These are phyloP conservation scores for Phytophthora pseudosyringae DNA, from an alignment of 352 stramenopile genomes.

Conservation along the genomic window DNA sequence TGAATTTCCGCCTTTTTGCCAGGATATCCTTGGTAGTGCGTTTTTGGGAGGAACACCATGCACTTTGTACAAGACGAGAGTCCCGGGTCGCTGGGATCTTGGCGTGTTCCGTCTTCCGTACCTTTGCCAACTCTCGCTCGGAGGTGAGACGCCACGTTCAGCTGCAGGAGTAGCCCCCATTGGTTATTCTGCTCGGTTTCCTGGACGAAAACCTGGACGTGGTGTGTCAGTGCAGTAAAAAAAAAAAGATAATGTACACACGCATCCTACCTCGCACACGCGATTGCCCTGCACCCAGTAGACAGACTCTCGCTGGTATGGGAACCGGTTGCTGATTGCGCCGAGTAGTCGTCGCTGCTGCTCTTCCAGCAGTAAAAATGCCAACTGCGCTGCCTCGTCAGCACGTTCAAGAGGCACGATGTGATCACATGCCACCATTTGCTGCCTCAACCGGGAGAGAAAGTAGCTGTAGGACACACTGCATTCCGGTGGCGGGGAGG, in stretches of 20 bases:
- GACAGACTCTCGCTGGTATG: constrained; percentile 10
- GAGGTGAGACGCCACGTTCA: constrained; percentile 21
- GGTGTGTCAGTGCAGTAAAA: background rate
- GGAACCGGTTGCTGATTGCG: constrained; percentile 30
- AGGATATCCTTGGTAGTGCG: constrained; percentile 21
- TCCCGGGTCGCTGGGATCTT: background rate
- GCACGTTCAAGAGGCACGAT: constrained; percentile 26
- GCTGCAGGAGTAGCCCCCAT: constrained; percentile 46
- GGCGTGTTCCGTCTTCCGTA: background rate
- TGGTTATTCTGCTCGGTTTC: constrained; percentile 35
- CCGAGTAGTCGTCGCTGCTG: constrained; percentile 29
- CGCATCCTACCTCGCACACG: constrained; percentile 33
- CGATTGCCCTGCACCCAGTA: constrained; percentile 43
- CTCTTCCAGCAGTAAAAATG: constrained; percentile 17
- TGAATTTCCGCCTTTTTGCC: background rate
- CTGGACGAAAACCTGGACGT: constrained; percentile 30
- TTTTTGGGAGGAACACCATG: constrained; percentile 47
- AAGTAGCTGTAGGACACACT: constrained; percentile 27
- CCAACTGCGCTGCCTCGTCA: constrained; percentile 8
- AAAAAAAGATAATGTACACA: background rate
- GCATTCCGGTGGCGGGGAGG: background rate
- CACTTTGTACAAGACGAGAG: constrained; percentile 14
- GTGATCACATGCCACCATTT: constrained; percentile 40
- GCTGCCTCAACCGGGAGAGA: constrained; percentile 17
- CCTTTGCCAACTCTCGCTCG: constrained; percentile 2